Evolutionary conservation across 2,329 filamentous ascomycete genomes (phyloP), one percentile per base, ranked within the genome.

Genomic region (Sodiomyces alkalinus): DNA sequence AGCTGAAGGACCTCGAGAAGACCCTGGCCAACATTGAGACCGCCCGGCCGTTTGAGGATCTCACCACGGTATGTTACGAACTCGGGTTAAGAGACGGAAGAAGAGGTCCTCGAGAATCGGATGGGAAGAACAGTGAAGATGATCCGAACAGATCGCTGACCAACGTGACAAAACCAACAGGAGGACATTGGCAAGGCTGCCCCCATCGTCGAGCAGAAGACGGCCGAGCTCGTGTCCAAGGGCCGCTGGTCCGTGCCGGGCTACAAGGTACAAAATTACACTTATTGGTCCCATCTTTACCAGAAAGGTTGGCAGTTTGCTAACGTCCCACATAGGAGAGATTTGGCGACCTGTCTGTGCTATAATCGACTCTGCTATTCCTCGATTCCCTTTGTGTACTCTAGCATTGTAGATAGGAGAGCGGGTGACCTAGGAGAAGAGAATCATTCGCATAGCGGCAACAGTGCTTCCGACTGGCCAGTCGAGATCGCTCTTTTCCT

Each of bases 121-220:
- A 30, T 24, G 33, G 29, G n/a, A 18, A 6, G 7, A 17, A n/a
- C 18, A 13, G 11, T 22, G 11, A 26, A 17, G 30, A 23, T 19
- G 26, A 30, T 37, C 16, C 5, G 7, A 18, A 11, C 4, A 15
- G 32, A 36, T 33, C 14, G 19, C 32, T 33, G 41, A 47, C 44
- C 42, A 36, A 38, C 23, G 33, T 39, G 31, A 26, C 33, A 26
- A n/a, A n/a, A n/a, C n/a, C n/a, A 39, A 39, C 48, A 92, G 83
- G 90, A 96, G 57, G 90, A 98, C 52, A 80, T 98, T 57, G 82
- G 81, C 38, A 74, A 81, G 45, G 90, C 87, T 47, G 82, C 86
- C 58, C 86, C 90, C 47, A 87, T 92, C 44, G 94, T 98, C 58
- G 87, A 96, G 64, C 76, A 93, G 74, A 92, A 92, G 72, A 93